These are phyloP conservation scores for Pleoardoris graminearum DNA, from an alignment of 2,329 filamentous ascomycete species.

Conservation along the genomic window DNA sequence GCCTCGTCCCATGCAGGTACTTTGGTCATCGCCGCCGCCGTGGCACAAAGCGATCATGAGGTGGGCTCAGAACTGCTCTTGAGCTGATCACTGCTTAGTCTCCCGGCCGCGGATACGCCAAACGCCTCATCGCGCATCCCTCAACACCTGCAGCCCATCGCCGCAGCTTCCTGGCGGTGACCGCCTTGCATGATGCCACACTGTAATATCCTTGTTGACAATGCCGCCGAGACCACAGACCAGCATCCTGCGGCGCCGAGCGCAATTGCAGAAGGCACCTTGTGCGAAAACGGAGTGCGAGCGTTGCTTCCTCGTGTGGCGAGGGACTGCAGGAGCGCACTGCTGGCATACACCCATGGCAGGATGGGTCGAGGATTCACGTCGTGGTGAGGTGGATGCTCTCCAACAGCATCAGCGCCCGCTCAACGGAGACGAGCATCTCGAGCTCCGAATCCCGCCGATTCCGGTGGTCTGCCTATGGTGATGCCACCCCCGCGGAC, in stretches of 20 bases:
- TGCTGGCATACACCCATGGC: background rate
- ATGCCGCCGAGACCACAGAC: conserved; percentile 17
- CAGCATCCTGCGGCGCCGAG: conserved; percentile 21
- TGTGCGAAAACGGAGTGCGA: conserved; percentile 10
- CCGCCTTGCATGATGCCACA: conserved; percentile 23
- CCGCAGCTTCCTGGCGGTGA: conserved; percentile 23
- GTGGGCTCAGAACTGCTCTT: conserved; percentile 20
- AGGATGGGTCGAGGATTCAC: conserved; percentile 7
- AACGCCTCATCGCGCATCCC: conserved; percentile 19
- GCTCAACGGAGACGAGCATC: too few relatives aligned
- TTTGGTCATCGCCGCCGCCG: conserved; percentile 19
- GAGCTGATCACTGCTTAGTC: conserved; percentile 19
- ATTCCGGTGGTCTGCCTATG: conserved; percentile 26
- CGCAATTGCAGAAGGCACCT: conserved; percentile 30
- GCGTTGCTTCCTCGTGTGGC: conserved; percentile 13
- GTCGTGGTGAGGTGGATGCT: conserved; percentile 7
- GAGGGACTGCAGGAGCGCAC: background rate
- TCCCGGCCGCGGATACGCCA: conserved; percentile 29
- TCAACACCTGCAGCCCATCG: conserved; percentile 19
- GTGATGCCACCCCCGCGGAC: conserved; percentile 21
- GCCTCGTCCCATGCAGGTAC: conserved; percentile 44
- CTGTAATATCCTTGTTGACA: conserved; percentile 33
- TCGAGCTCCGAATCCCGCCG: conserved; percentile 27
- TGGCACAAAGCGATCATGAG: conserved; percentile 30
- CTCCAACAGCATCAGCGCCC: background rate